Percentiles rank a stretch among this genome's conserved stretches.
These are phyloP conservation scores for Scopulariopsis brevicaulis DNA, from an alignment of 2,329 filamentous ascomycete genomes.

Conservation along the genomic window DNA sequence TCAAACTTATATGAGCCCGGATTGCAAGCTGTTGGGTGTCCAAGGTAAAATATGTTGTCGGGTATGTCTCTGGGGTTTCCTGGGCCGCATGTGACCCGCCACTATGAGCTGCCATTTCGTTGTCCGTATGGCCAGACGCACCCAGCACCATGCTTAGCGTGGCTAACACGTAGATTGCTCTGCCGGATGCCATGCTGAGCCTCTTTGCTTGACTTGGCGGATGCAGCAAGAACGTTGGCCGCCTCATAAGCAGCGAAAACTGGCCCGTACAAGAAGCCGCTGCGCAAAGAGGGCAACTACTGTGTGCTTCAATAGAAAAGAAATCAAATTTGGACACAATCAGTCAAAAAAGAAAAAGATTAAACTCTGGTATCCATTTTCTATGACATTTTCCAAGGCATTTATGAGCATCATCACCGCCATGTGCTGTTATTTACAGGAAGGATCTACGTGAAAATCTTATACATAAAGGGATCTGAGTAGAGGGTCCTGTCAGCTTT, in stretches of 20 bases:
- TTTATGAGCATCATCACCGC: background rate
- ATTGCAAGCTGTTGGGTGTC: conserved; percentile 43
- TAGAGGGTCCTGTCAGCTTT: background rate
- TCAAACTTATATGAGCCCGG: conserved; percentile 58
- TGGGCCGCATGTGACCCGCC: conserved; percentile 6
- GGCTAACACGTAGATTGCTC: background rate
- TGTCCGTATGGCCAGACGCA: conserved; percentile 5
- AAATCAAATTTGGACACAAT: background rate
- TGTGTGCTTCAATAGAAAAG: background rate
- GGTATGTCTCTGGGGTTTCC: conserved; percentile 12
- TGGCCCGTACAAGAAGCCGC: background rate
- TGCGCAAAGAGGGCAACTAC: background rate
- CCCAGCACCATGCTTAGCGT: background rate
- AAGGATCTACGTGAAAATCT: background rate
- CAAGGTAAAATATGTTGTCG: conserved; percentile 49
- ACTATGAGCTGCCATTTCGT: conserved; percentile 7
- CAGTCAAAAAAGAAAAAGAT: background rate
- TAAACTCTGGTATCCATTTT: background rate
- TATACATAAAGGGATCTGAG: background rate
- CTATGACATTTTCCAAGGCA: background rate
- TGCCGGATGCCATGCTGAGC: background rate
- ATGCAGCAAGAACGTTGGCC: conserved; percentile 1
- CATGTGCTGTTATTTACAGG: background rate
- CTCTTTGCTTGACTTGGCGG: conserved; percentile 1
- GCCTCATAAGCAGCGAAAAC: background rate